These are phyloP conservation scores for Rhodamnia rubescens DNA, from an alignment of 345 rosid species.

Conservation along the genomic window DNA sequence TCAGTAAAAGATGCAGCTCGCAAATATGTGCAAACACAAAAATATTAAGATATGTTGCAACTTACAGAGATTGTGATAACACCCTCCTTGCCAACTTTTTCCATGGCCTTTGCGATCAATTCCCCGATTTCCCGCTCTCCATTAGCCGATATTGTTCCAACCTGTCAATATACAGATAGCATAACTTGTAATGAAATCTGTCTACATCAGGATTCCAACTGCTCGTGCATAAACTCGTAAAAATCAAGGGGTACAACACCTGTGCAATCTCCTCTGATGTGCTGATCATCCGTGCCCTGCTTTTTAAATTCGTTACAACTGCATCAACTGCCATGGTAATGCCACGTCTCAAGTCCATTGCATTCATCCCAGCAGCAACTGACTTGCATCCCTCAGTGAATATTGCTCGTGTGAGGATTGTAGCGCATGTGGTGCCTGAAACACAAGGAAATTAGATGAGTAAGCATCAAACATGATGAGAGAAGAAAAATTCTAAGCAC, in stretches of 20 bases:
- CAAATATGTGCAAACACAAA: too few species aligned
- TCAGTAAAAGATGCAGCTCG: background rate
- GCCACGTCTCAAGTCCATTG: slow-evolving; percentile 94
- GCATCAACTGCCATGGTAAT: slow-evolving; percentile 88
- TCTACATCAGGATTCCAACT: background rate
- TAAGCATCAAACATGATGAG: background rate
- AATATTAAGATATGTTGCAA: background rate
- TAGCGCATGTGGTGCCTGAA: too few species aligned
- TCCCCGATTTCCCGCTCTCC: slow-evolving; percentile 99
- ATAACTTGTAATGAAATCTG: background rate
- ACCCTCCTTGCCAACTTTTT: slow-evolving; percentile 98
- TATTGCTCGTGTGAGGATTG: too few species aligned
- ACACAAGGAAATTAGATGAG: background rate
- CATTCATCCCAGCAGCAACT: slow-evolving; percentile 95
- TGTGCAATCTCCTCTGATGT: slow-evolving; percentile 98
- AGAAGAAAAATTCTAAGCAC: background rate
- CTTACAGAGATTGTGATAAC: slow-evolving; percentile 91
- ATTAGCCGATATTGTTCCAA: slow-evolving; percentile 96
- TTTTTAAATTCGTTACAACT: slow-evolving; percentile 80
- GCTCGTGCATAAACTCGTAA: background rate
- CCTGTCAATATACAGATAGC: slow-evolving; percentile 17
- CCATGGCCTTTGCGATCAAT: slow-evolving; percentile 98
- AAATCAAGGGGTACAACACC: slow-evolving; percentile 4
- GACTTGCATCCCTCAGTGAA: slow-evolving; percentile 94
- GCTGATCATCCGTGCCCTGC: slow-evolving; percentile 93